Base-by-base conservation (phyloP, 1,139 yeast genomes). In the Taphrina pruni region DNA sequence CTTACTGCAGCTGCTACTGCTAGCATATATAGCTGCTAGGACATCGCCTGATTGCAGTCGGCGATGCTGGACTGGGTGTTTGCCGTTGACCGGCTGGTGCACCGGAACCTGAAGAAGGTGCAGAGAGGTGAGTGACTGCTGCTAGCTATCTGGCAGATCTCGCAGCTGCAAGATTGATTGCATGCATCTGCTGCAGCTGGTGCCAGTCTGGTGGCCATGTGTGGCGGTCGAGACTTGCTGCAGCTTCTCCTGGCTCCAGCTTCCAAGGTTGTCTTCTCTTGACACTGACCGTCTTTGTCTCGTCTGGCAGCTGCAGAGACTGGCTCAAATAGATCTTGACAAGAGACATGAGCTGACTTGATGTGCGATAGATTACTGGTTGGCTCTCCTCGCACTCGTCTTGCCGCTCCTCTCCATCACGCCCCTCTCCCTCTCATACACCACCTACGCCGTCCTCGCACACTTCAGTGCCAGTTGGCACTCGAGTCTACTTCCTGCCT, bases 351-450 rank as follows among this genome's bases (percentile, higher is more conserved):
- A 4, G 4, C 32, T 26, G 32, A 26, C 32, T 26, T 26, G 32
- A 2, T 26, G 32, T 26, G 32, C 32, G 32, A 26, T 51, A 61
- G 66, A 61, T 43, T 61, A 61, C 52, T 61, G 66, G 66, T 39
- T 61, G 39, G 58, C 66, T 41, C 52, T 61, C 9, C 39, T 50
- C n/a, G 55, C 41, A 4, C 32, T 50, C 26, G 66, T 61, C 46
- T 3, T 61, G 9, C 66, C 66, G 1, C 38, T 62, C 43, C 46
- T 62, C 45, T 51, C 52, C 52, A 52, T 52, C 52, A 50, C 66
- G 26, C 66, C 58, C 26, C 39, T 62, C 36, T 54, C 66, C 9
- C 35, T 52, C 8, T 43, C 46, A 17, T 62, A 62, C 43, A 55
- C 57, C 12, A 7, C 52, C 12, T 54, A 62, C 32, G 41, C 57